A percentile compares a stretch with the other conserved stretches of the same genome.
phyloP scores from a whole-genome alignment of 805 yeast species.

The Helenozyma baotianmanensis region DNA sequence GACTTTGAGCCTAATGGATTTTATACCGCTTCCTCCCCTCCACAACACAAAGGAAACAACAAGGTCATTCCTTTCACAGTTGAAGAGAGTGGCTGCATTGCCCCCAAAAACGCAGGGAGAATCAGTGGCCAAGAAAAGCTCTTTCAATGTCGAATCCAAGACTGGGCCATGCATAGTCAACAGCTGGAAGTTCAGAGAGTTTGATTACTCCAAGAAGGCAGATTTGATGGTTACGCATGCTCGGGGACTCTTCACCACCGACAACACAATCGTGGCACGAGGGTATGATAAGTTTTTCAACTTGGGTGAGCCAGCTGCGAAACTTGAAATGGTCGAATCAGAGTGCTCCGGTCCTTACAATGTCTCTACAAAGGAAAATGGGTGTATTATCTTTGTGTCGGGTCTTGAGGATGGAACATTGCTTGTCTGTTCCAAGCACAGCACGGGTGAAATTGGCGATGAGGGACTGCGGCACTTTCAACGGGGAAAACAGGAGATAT shows the following conservation, averaged over 20 bases:
- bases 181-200: slow-evolving; percentile 84
- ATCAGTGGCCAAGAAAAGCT: too few species aligned
- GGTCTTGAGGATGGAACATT: slow-evolving; percentile 73
- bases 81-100: too few species aligned
- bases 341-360: slow-evolving; percentile 71
- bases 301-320: slow-evolving; percentile 59
- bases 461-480: slow-evolving; percentile 57
- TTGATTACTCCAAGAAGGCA: slow-evolving; percentile 67
- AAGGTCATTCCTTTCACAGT: too few species aligned
- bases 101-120: too few species aligned
- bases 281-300: slow-evolving; percentile 96
- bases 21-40: too few species aligned
- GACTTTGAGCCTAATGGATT: too few species aligned
- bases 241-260: slow-evolving; percentile 71
- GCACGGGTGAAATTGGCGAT: slow-evolving; percentile 56
- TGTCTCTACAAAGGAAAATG: slow-evolving; percentile 84
- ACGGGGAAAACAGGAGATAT: slow-evolving; percentile 60
- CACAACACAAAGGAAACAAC: too few species aligned
- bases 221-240: slow-evolving; percentile 66
- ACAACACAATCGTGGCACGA: slow-evolving; percentile 57
- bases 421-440: slow-evolving; percentile 86
- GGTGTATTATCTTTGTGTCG: slow-evolving; percentile 82
- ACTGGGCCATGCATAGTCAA: slow-evolving; percentile 11
- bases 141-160: slow-evolving; percentile 13
- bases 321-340: slow-evolving; percentile 26